Percentiles rank a stretch among this genome's conserved stretches.
phyloP scores from a whole-genome alignment of 2,329 filamentous ascomycete genomes.

The Calycina herbarum region DNA sequence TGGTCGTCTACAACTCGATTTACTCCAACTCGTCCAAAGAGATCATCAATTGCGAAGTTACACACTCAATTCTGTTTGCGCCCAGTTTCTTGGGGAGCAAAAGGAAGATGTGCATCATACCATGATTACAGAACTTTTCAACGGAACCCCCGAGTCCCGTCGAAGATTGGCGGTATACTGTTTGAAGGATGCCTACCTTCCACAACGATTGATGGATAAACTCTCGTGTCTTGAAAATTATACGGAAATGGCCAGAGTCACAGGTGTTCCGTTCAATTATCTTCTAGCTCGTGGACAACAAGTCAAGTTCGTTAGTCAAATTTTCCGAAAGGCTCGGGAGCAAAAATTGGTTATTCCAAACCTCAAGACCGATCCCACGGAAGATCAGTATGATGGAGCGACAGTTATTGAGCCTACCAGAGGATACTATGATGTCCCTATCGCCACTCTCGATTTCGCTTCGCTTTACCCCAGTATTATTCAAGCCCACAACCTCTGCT shows the following conservation, averaged over 20 bases:
- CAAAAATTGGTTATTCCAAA: constrained; percentile 95
- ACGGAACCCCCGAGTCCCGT: constrained; percentile 90
- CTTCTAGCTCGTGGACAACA: constrained; percentile 91
- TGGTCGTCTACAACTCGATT: constrained; percentile 86
- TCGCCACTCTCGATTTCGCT: constrained; percentile 97
- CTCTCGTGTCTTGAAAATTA: constrained; percentile 98
- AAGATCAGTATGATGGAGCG: constrained; percentile 95
- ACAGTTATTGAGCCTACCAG: constrained; percentile 95
- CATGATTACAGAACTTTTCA: constrained; percentile 98
- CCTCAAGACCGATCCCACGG: constrained; percentile 62
- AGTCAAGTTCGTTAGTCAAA: constrained; percentile 94
- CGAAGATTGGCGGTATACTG: constrained; percentile 93
- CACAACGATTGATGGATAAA: constrained; percentile 94
- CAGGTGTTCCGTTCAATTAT: constrained; percentile 95
- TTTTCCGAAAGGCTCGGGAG: constrained; percentile 92
- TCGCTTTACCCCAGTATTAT: constrained; percentile 99
- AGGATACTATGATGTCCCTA: constrained; percentile 91
- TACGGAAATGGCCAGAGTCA: constrained; percentile 99
- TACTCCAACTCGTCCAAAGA: constrained; percentile 91
- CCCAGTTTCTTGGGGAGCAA: constrained; percentile 93
- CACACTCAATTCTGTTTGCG: constrained; percentile 92
- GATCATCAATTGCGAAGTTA: constrained; percentile 96
- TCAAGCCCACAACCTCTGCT: constrained; percentile 97
- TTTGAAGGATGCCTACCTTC: constrained; percentile 94
- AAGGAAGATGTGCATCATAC: constrained; percentile 99